A percentile compares a stretch with the other conserved stretches of the same genome.
These are phyloP conservation scores for Telfairia occidentalis DNA, from an alignment of 331 rosid species.

Conservation along the genomic window DNA sequence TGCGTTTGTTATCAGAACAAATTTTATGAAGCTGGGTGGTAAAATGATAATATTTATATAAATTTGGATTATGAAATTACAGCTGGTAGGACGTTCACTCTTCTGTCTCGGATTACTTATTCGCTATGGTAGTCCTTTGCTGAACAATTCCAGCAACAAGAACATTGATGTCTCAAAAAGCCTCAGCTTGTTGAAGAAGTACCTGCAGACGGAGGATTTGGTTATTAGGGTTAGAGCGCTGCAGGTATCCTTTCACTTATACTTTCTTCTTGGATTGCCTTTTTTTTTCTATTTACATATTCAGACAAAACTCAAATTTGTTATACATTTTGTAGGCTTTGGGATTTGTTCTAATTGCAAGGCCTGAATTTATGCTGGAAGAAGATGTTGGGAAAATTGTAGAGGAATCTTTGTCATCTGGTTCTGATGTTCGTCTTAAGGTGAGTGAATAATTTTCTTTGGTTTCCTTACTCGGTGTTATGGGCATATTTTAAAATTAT, in stretches of 20 bases:
- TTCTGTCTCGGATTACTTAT: slow-evolving; percentile 86
- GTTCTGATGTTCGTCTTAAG: slow-evolving; percentile 70
- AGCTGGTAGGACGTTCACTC: slow-evolving; percentile 85
- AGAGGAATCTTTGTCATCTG: slow-evolving; percentile 57
- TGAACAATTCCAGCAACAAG: slow-evolving; percentile 36
- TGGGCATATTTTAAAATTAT: slow-evolving; percentile 19
- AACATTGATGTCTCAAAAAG: slow-evolving; percentile 42
- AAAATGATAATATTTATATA: background rate
- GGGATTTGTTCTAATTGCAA: slow-evolving; percentile 80
- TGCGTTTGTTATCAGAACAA: background rate
- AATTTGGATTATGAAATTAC: slow-evolving; percentile 24
- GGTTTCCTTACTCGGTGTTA: slow-evolving; percentile 1
- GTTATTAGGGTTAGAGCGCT: slow-evolving; percentile 66
- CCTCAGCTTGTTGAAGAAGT: slow-evolving; percentile 56
- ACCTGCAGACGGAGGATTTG: slow-evolving; percentile 59
- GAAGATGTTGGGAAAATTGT: slow-evolving; percentile 68
- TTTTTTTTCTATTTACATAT: slow-evolving; percentile 9
- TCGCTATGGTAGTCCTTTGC: slow-evolving; percentile 73
- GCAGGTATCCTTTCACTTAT: slow-evolving; percentile 43
- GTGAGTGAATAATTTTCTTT: slow-evolving; percentile 28
- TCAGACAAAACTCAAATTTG: slow-evolving; percentile 19
- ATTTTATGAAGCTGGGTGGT: background rate
- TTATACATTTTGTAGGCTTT: slow-evolving; percentile 61
- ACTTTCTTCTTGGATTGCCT: background rate
- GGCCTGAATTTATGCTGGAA: slow-evolving; percentile 95